A percentile compares a stretch with the other conserved stretches of the same genome.
Evolutionary conservation across 1,284 basidiomycete species (phyloP).

Genomic region (Phlebopus sp.): DNA sequence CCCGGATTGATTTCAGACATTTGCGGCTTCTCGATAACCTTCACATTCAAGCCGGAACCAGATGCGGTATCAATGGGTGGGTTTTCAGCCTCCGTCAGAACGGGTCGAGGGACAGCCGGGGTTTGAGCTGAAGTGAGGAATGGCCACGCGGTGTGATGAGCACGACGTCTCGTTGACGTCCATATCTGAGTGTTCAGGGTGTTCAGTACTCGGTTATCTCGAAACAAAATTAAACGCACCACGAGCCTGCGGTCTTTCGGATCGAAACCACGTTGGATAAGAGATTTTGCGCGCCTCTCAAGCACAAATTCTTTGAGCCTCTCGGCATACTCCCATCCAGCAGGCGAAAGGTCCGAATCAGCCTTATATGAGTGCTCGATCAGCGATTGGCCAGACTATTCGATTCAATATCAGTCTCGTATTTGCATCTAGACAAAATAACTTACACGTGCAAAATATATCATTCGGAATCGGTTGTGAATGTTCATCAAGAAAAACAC

Average conservation of each 20-base stretch:
- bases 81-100: background rate
- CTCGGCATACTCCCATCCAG: constrained; percentile 94
- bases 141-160: constrained; percentile 95
- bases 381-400: constrained; percentile 86
- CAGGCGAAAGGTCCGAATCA: constrained; percentile 93
- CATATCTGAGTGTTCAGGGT: constrained; percentile 82
- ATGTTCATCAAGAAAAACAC: constrained; percentile 99
- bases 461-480: constrained; percentile 87
- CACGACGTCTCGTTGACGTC: constrained; percentile 91
- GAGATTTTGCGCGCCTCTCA: constrained; percentile 66
- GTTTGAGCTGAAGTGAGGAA: constrained; percentile 55
- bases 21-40: constrained; percentile 91
- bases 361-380: constrained; percentile 99
- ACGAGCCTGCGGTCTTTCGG: constrained; percentile 69
- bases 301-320: constrained; percentile 82
- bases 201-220: background rate
- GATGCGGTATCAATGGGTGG: constrained; percentile 13
- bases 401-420: constrained; percentile 3
- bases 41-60: constrained; percentile 49
- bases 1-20: constrained; percentile 98
- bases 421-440: background rate
- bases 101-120: constrained; percentile 11
- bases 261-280: constrained; percentile 66
- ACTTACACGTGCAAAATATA: constrained; percentile 88
- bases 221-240: constrained; percentile 43